Conservation (phyloP, 805 yeast species). For the Myxozyma vanderwaltii region DNA sequence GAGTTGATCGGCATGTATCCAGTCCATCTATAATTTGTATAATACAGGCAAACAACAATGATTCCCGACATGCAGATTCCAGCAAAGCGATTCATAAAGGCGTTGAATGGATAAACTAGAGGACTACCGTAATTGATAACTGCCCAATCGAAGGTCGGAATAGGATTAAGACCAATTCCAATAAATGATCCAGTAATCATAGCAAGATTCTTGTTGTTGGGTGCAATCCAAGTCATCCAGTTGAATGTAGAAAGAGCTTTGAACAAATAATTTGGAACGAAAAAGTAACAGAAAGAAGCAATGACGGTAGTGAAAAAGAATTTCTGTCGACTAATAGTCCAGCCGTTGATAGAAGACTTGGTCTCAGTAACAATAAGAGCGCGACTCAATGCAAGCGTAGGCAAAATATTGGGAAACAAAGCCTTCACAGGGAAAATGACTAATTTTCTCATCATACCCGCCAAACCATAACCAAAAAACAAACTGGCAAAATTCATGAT, state of each 20-base stretch:
- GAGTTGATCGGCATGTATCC: conserved; percentile 55
- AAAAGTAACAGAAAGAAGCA: conserved; percentile 52
- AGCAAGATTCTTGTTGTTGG: conserved; percentile 53
- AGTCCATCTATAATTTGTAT: conserved; percentile 54
- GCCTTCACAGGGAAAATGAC: conserved; percentile 50
- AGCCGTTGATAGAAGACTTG: conserved; percentile 55
- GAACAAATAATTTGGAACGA: conserved; percentile 64
- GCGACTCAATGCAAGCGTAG: conserved; percentile 53
- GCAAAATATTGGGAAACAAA: conserved; percentile 57
- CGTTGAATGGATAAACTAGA: conserved; percentile 50
- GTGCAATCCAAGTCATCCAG: conserved; percentile 63
- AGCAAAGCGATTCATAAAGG: conserved; percentile 40
- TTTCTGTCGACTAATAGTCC: conserved; percentile 58
- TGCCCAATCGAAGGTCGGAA: conserved; percentile 52
- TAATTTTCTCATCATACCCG: conserved; percentile 63
- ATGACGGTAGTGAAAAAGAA: conserved; percentile 53
- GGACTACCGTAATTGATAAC: conserved; percentile 44
- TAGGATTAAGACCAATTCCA: conserved; percentile 51
- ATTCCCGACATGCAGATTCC: conserved; percentile 44
- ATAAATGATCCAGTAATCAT: conserved; percentile 51
- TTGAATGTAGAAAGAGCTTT: conserved; percentile 58
- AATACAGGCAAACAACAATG: conserved; percentile 44
- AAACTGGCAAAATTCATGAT: conserved; percentile 58
- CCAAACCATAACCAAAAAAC: conserved; percentile 67
- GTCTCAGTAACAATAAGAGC: conserved; percentile 49